A percentile compares a stretch with the other conserved stretches of the same genome.
Conservation (phyloP, 495 filamentous ascomycete species). For the Penicillium lividum region DNA sequence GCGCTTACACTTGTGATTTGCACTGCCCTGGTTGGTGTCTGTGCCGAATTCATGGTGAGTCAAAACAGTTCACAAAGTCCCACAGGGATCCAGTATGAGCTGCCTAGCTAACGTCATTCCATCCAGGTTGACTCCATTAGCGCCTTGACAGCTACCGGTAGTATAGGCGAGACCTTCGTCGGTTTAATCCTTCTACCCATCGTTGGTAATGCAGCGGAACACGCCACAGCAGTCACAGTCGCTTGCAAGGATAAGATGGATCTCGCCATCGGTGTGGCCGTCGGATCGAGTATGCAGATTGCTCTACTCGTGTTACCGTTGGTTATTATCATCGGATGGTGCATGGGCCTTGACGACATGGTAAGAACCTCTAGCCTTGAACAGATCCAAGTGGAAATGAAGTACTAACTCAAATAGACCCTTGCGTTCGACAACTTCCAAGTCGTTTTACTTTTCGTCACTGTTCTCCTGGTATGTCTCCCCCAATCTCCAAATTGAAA, state of each 20-base stretch:
- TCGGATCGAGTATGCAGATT: slow-evolving; percentile 87
- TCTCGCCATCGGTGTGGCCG: slow-evolving; percentile 78
- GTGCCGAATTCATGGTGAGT: slow-evolving; percentile 81
- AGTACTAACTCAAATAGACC: slow-evolving; percentile 51
- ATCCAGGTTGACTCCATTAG: slow-evolving; percentile 65
- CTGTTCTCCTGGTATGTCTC: slow-evolving; percentile 59
- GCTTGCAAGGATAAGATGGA: slow-evolving; percentile 93
- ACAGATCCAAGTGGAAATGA: neutral
- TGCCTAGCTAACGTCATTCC: neutral
- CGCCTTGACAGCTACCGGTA: slow-evolving; percentile 57
- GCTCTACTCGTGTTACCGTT: slow-evolving; percentile 77
- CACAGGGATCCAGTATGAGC: neutral
- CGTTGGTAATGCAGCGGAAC: slow-evolving; percentile 86
- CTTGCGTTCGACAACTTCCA: slow-evolving; percentile 82
- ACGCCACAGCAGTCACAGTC: slow-evolving; percentile 83
- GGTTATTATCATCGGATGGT: slow-evolving; percentile 79
- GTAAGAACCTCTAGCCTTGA: slow-evolving; percentile 19
- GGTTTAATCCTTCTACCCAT: slow-evolving; percentile 86
- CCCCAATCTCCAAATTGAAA: neutral
- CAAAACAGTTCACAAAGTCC: neutral
- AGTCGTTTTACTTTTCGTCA: slow-evolving; percentile 74
- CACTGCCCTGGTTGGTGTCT: slow-evolving; percentile 81
- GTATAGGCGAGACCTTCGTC: slow-evolving; percentile 73
- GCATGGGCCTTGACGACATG: slow-evolving; percentile 60
- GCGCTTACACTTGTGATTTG: slow-evolving; percentile 66